Evolutionary conservation across 257 asterid species (phyloP).

Genomic region (Gentiana straminea): DNA sequence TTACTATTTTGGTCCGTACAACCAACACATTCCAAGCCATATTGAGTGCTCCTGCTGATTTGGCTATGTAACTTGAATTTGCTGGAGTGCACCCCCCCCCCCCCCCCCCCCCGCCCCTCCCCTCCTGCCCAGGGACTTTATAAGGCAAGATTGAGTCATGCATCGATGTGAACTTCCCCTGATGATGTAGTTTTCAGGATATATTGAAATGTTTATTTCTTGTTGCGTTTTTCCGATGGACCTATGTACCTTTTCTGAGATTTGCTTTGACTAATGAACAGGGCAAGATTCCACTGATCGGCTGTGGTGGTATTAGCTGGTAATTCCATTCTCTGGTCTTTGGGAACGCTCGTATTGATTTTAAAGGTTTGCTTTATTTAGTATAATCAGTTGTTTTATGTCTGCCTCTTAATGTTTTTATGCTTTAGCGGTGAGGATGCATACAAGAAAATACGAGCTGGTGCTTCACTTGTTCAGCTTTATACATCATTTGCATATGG

Average conservation of each 20-base stretch:
- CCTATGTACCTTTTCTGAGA: neutral
- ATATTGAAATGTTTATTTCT: too few species aligned
- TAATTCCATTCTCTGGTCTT: constrained; percentile 17
- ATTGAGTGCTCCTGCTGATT: too few species aligned
- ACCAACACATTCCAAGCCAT: too few species aligned
- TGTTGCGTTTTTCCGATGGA: neutral
- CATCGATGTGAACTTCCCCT: too few species aligned
- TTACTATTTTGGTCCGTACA: too few species aligned
- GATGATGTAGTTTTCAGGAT: too few species aligned
- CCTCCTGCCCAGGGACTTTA: too few species aligned
- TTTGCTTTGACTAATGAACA: constrained; percentile 13
- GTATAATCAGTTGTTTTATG: neutral
- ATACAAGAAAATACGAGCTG: constrained; percentile 85
- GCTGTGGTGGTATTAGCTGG: constrained; percentile 98
- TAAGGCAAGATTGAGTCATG: too few species aligned
- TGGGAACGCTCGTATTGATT: neutral
- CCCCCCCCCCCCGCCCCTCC: too few species aligned
- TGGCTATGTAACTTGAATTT: too few species aligned
- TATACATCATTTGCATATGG: constrained; percentile 95
- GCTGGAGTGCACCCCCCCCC: too few species aligned
- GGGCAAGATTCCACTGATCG: constrained; percentile 84
- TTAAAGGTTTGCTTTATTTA: neutral
- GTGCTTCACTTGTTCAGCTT: constrained; percentile 91
- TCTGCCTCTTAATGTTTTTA: neutral
- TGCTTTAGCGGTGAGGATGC: constrained; percentile 84